These are phyloP conservation scores for rapeseed (Brassica napus) DNA, from an alignment of 345 rosid genomes.

Conservation along the genomic window DNA sequence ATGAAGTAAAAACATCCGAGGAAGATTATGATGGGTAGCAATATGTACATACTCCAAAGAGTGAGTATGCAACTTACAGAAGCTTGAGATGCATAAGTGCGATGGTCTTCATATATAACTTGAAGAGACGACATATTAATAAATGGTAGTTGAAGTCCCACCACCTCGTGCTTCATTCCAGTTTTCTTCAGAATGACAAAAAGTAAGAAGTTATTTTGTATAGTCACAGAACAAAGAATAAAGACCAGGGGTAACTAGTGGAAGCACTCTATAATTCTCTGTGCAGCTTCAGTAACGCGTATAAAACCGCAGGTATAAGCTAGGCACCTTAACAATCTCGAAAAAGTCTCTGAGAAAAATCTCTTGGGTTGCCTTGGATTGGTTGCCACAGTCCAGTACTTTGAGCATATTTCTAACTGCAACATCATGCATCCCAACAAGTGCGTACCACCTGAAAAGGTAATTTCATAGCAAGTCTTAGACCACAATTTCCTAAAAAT, in stretches of 20 bases:
- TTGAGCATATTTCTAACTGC: slow-evolving; percentile 80
- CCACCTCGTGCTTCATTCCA: slow-evolving; percentile 76
- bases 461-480: slow-evolving; percentile 23
- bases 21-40: slow-evolving; percentile 18
- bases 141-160: slow-evolving; percentile 76
- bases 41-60: slow-evolving; percentile 18
- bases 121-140: slow-evolving; percentile 75
- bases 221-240: slow-evolving; percentile 11
- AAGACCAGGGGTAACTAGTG: slow-evolving; percentile 16
- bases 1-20: slow-evolving; percentile 6
- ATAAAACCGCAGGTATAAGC: slow-evolving; percentile 10
- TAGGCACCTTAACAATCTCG: slow-evolving; percentile 73
- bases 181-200: slow-evolving; percentile 63
- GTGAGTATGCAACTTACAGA: slow-evolving; percentile 63
- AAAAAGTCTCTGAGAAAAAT: slow-evolving; percentile 80
- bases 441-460: slow-evolving; percentile 77
- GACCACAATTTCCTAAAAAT: slow-evolving; percentile 12
- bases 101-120: slow-evolving; percentile 86
- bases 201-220: neutral
- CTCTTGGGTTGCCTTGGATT: slow-evolving; percentile 91
- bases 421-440: slow-evolving; percentile 87
- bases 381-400: slow-evolving; percentile 80
- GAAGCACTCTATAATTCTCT: slow-evolving; percentile 5
- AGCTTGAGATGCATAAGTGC: slow-evolving; percentile 81
- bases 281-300: slow-evolving; percentile 14